phyloP scores from a whole-genome alignment of 78 protist species.

The Emiliania huxleyi region DNA sequence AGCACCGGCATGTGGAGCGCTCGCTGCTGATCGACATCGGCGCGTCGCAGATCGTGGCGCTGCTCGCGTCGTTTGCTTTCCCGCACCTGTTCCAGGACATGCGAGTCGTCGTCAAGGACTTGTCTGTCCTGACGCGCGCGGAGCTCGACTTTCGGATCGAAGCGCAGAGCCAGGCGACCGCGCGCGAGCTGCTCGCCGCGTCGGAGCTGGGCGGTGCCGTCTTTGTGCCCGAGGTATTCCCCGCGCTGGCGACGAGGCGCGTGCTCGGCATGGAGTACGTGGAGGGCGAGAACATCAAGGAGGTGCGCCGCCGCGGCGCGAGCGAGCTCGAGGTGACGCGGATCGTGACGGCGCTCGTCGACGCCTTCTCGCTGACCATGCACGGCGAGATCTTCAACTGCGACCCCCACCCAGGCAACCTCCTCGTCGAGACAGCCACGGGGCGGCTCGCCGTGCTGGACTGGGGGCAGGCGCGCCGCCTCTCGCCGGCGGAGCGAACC shows the following conservation, averaged over 20 bases:
- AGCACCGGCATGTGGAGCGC: background rate
- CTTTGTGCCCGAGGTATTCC: background rate
- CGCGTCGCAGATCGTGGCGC: background rate
- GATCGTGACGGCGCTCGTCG: background rate
- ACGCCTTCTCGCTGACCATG: background rate
- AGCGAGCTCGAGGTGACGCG: background rate
- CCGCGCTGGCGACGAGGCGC: background rate
- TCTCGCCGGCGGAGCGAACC: background rate
- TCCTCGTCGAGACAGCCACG: background rate
- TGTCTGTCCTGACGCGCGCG: background rate
- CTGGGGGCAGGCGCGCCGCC: constrained; percentile 14
- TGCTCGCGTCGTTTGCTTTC: background rate
- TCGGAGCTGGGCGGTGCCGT: background rate
- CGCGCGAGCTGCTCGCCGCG: background rate
- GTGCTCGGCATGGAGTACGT: background rate
- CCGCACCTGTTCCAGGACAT: background rate
- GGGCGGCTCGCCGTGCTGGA: background rate
- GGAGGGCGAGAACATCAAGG: background rate
- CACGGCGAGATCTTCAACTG: constrained; percentile 11
- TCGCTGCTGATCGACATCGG: background rate
- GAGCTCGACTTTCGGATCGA: background rate
- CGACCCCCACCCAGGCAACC: constrained; percentile 2
- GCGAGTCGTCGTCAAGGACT: background rate
- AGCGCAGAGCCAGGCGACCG: background rate
- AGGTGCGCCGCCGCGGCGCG: background rate